phyloP scores from a whole-genome alignment of 306 rosid species.

The Ceratonia siliqua region DNA sequence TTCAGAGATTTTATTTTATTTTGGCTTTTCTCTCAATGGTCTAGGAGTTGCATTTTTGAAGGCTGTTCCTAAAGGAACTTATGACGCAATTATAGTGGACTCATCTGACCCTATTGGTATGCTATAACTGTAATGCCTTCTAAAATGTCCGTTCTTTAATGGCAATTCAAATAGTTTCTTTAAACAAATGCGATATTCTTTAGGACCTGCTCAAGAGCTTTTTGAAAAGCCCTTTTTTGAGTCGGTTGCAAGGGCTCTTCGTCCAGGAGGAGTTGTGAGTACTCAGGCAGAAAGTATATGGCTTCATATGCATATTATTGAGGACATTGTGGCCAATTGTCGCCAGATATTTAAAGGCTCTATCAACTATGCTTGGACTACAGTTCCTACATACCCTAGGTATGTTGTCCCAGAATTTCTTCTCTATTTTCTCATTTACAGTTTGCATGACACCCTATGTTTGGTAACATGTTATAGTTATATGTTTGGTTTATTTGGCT shows the following conservation, averaged over 20 bases:
- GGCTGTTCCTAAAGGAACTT: constrained; percentile 84
- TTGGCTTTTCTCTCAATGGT: constrained; percentile 34
- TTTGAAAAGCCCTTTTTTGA: constrained; percentile 89
- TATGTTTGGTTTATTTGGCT: too few species aligned
- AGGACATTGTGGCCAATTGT: constrained; percentile 81
- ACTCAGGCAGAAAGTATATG: constrained; percentile 99
- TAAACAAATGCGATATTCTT: constrained; percentile 19
- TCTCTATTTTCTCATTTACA: constrained; percentile 1
- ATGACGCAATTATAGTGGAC: constrained; percentile 93
- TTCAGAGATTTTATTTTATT: constrained; percentile 13
- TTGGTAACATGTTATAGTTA: constrained; percentile 3
- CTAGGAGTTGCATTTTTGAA: constrained; percentile 92
- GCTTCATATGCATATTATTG: constrained; percentile 97
- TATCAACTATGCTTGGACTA: constrained; percentile 97
- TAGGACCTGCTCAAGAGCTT: constrained; percentile 99
- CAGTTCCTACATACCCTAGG: constrained; percentile 99
- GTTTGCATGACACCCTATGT: background rate
- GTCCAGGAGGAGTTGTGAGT: constrained; percentile 95
- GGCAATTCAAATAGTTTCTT: background rate
- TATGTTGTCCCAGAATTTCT: constrained; percentile 17
- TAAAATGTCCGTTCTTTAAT: background rate
- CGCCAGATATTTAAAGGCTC: constrained; percentile 93
- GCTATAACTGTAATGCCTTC: background rate
- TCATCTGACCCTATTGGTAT: constrained; percentile 98
- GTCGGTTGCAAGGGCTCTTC: constrained; percentile 85